These are phyloP conservation scores for Penicillium sp. DNA, from an alignment of 2,329 filamentous ascomycete genomes.

Conservation along the genomic window DNA sequence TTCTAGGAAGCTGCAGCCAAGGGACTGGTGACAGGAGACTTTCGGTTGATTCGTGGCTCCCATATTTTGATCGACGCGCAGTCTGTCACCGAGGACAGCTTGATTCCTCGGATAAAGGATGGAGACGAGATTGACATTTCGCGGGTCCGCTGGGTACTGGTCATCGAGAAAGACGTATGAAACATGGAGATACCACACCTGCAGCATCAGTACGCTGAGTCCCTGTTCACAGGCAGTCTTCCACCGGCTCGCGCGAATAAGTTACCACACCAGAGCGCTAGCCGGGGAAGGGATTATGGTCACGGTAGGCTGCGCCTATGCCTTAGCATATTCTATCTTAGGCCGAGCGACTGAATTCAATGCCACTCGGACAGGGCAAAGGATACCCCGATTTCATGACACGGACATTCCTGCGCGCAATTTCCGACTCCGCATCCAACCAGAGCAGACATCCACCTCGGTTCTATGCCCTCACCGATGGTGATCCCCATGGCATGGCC, in stretches of 20 bases:
- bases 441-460: conserved; percentile 32
- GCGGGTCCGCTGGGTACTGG: conserved; percentile 57
- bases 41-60: conserved; percentile 27
- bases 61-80: conserved; percentile 42
- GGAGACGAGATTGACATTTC: conserved; percentile 48
- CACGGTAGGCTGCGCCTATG: conserved; percentile 47
- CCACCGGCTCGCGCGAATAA: conserved; percentile 53
- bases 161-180: conserved; percentile 64
- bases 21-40: conserved; percentile 44
- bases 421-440: conserved; percentile 38
- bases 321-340: too few species aligned
- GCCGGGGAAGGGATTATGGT: conserved; percentile 54
- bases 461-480: conserved; percentile 58
- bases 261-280: conserved; percentile 45
- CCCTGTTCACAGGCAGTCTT: conserved; percentile 55
- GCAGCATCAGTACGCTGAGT: background rate
- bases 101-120: conserved; percentile 53
- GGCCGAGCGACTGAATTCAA: background rate
- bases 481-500: conserved; percentile 62
- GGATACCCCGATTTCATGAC: conserved; percentile 64
- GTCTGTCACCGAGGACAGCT: conserved; percentile 43
- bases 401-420: conserved; percentile 52
- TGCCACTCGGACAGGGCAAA: conserved; percentile 51
- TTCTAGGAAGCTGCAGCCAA: conserved; percentile 45
- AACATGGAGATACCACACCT: background rate